These are phyloP conservation scores for Sequoiadendron giganteum DNA, from an alignment of 75 land plant genomes.

Conservation along the genomic window DNA sequence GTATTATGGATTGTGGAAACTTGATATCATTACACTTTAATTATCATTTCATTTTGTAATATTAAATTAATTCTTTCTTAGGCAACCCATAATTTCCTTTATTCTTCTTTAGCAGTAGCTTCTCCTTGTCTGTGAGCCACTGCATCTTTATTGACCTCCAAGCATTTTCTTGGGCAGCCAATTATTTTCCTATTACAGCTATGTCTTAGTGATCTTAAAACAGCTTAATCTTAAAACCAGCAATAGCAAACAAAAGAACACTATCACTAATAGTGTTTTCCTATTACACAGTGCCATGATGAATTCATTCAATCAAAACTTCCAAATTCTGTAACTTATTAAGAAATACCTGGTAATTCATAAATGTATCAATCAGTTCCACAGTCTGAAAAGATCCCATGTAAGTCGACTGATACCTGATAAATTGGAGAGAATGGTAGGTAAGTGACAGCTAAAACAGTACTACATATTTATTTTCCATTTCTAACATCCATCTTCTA, in stretches of 20 bases:
- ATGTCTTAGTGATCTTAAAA: neutral
- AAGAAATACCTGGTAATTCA: constrained; percentile 86
- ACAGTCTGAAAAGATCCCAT: constrained; percentile 88
- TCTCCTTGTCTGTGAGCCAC: no score
- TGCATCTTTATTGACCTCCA: no score
- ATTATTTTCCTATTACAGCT: no score
- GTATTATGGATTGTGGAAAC: no score
- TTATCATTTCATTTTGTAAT: no score
- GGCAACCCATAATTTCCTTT: no score
- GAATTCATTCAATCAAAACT: no score
- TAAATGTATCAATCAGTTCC: constrained; percentile 87
- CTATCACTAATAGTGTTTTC: neutral
- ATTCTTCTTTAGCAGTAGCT: no score
- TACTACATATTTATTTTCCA: constrained; percentile 4
- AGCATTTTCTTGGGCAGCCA: no score
- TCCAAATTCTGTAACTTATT: neutral
- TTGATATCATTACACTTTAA: no score
- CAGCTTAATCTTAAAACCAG: neutral
- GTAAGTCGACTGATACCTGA: constrained; percentile 93
- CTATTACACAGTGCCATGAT: neutral
- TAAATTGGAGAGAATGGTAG: neutral
- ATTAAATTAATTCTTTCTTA: no score
- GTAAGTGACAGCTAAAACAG: neutral
- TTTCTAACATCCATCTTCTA: neutral
- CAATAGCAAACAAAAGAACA: neutral